These are phyloP conservation scores for Cercophora scortea DNA, from an alignment of 495 filamentous ascomycete genomes.

Conservation along the genomic window DNA sequence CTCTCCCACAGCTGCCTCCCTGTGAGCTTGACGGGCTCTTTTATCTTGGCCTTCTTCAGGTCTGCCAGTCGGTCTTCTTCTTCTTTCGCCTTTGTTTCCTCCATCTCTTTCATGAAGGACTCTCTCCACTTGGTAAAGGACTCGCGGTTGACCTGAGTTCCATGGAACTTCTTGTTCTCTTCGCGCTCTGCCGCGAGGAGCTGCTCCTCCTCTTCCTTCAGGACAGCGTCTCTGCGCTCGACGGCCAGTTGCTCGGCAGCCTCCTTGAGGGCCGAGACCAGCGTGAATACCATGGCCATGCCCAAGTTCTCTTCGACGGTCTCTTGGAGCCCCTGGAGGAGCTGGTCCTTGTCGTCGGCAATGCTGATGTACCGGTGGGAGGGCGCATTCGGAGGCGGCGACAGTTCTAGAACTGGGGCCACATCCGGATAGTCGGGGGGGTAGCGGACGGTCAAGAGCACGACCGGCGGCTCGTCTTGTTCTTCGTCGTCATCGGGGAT, in stretches of 20 bases:
- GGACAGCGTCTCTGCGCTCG: conserved; percentile 54
- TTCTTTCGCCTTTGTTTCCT: conserved; percentile 54
- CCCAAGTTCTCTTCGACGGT: conserved; percentile 84
- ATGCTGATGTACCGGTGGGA: conserved; percentile 52
- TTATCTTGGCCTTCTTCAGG: conserved; percentile 62
- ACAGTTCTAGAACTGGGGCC: conserved; percentile 70
- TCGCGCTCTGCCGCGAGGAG: conserved; percentile 69
- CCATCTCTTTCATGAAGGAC: conserved; percentile 69
- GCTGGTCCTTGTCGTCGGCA: conserved; percentile 55
- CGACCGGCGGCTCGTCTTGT: conserved; percentile 48
- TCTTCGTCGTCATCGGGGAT: conserved; percentile 48
- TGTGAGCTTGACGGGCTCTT: conserved; percentile 58
- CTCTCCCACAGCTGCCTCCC: conserved; percentile 81
- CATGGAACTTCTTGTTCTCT: conserved; percentile 94
- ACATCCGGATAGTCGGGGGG: conserved; percentile 82
- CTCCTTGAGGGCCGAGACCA: conserved; percentile 82
- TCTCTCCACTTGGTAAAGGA: conserved; percentile 78
- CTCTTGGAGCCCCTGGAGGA: conserved; percentile 60
- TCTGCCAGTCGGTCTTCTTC: conserved; percentile 67
- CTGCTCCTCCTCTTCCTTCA: conserved; percentile 56
- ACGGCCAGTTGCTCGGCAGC: conserved; percentile 69
- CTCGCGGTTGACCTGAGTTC: conserved; percentile 76
- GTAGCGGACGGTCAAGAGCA: conserved; percentile 78
- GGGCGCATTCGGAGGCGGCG: conserved; percentile 58
- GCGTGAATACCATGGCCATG: conserved; percentile 96